Evolutionary conservation across 108 stramenopile genomes (phyloP), one percentile per base, ranked within the genome.

Genomic region (Mediolabrus comicus): DNA sequence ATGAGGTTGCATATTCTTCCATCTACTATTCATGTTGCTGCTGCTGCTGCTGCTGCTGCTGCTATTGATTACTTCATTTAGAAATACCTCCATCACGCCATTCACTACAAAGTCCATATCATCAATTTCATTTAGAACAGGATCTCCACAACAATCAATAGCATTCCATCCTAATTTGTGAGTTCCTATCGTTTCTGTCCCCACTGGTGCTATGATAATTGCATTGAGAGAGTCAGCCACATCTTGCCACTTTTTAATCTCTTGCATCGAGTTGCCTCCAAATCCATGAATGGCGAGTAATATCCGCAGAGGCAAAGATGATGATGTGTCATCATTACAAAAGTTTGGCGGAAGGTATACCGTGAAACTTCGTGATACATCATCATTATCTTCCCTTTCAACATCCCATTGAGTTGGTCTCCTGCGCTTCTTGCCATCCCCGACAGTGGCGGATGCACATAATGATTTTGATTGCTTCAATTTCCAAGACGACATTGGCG

Each of bases 101-200:
- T 64, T 0, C 8, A 64, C 10, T 11, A 67, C 59, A 58, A 77
- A 77, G 10, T 68, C 67, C 53, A 77, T 12, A 69, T 77, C 75
- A 29, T 77, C 68, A 11, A 69, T 33, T 10, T 65, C 49, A 30
- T 77, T 63, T 3, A 25, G 30, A 11, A 77, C 68, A 26, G 75
- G 68, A 59, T 69, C 68, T 3, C 75, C 75, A 27, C 75, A 77
- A 32, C 75, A 77, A 29, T 69, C 60, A 10, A 52, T 62, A 5
- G 75, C 75, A 51, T 77, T 77, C 75, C 75, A 77, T n/a, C 75
- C 75, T 26, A 77, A 54, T 53, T 51, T 30, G 13, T 60, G 26
- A 67, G n/a, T 54, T 34, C 34, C 36, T n/a, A 62, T 64, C 28
- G 35, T 4, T 33, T 19, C 56, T 24, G 53, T 59, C 2, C 75